A percentile compares a stretch with the other conserved stretches of the same genome.
Evolutionary conservation across 2,329 filamentous ascomycete species (phyloP).

Genomic region (Pseudocercospora vitis): DNA sequence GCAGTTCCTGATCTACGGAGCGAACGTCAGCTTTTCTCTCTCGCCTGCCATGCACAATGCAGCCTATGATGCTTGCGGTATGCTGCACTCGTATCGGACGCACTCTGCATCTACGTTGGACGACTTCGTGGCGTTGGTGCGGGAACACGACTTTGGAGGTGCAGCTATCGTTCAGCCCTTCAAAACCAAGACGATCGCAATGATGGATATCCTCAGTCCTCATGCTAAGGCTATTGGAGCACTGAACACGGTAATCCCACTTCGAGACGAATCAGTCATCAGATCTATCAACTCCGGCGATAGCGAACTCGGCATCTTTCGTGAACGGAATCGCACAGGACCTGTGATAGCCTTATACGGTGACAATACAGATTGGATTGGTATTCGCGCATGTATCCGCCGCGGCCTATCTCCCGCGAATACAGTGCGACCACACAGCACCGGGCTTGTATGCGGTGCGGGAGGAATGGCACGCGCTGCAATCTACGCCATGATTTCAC

Average conservation of each 20-base stretch:
- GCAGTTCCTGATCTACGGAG: constrained; percentile 73
- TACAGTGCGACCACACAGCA: constrained; percentile 54
- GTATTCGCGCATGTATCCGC: constrained; percentile 70
- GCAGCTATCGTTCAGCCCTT: constrained; percentile 71
- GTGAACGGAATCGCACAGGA: constrained; percentile 63
- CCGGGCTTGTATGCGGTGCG: constrained; percentile 58
- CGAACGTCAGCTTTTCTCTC: constrained; percentile 68
- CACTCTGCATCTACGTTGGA: constrained; percentile 63
- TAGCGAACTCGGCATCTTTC: constrained; percentile 53
- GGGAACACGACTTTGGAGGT: constrained; percentile 67
- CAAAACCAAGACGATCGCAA: constrained; percentile 68
- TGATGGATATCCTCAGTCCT: constrained; percentile 65
- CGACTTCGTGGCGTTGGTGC: constrained; percentile 58
- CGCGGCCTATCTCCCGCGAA: constrained; percentile 71
- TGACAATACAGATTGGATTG: constrained; percentile 81
- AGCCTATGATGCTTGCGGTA: constrained; percentile 65
- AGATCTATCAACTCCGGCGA: constrained; percentile 31
- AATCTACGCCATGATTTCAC: constrained; percentile 73
- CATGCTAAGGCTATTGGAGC: constrained; percentile 75
- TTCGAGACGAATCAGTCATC: constrained; percentile 56
- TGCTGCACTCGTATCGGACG: constrained; percentile 67
- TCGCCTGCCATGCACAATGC: constrained; percentile 77
- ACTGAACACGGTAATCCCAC: constrained; percentile 72
- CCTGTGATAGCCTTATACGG: constrained; percentile 70
- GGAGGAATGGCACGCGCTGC: constrained; percentile 76